Evolutionary conservation across 2,329 filamentous ascomycete species (phyloP).

Genomic region (Verticillium dahliae): DNA sequence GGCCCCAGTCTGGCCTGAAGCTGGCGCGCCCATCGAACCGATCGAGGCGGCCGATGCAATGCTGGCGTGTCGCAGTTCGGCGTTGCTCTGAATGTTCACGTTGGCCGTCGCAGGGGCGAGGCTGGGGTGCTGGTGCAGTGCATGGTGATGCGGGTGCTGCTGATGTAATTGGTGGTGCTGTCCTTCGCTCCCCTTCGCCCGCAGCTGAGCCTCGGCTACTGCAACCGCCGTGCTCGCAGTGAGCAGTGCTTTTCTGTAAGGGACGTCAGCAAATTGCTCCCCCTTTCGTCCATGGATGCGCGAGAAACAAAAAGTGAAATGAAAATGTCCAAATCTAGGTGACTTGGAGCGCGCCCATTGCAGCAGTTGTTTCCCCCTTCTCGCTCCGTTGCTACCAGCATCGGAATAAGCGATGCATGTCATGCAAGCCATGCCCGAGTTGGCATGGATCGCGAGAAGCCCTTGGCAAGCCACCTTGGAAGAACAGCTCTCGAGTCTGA

Average conservation of each 20-base stretch:
- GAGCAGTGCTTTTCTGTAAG: constrained; percentile 35
- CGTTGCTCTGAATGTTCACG: constrained; percentile 27
- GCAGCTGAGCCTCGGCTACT: constrained; percentile 38
- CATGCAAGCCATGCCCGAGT: not conserved
- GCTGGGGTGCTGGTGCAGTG: constrained; percentile 11
- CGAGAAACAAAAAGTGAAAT: not conserved
- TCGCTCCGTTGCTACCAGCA: not conserved
- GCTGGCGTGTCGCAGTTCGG: constrained; percentile 31
- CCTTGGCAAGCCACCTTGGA: not conserved
- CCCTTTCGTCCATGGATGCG: not conserved
- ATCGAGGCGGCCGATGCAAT: constrained; percentile 17
- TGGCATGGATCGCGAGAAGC: not conserved
- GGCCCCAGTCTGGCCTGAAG: not conserved
- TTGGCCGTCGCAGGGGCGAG: not conserved
- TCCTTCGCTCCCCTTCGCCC: constrained; percentile 26
- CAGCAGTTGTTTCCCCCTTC: not conserved
- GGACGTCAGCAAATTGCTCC: not conserved
- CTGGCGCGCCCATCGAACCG: constrained; percentile 13
- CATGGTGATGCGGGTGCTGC: constrained; percentile 18
- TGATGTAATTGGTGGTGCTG: not conserved
- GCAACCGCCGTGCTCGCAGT: constrained; percentile 26
- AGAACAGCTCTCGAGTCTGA: not conserved
- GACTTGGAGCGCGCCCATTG: not conserved
- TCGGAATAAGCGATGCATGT: not conserved
- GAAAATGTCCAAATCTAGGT: not conserved